These are phyloP conservation scores for Acanthamoeba lenticulata DNA, from an alignment of 208 protist genomes.

Conservation along the genomic window DNA sequence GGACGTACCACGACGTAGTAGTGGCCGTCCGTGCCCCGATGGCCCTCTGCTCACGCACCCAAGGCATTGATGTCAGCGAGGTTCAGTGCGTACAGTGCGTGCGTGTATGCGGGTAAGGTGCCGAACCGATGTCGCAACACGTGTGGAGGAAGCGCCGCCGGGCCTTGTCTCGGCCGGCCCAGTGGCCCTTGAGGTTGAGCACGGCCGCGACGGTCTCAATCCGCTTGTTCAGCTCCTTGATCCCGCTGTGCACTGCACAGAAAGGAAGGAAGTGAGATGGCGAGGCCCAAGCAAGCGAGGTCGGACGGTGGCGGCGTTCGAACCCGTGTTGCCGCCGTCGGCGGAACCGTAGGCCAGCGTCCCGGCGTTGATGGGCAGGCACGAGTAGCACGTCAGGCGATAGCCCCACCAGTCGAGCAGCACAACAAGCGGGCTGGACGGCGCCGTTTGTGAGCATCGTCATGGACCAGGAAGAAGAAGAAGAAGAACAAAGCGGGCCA, in stretches of 20 bases:
- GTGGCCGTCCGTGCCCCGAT: slow-evolving; percentile 18
- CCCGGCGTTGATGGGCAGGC: slow-evolving; percentile 1
- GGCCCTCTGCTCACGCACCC: slow-evolving; percentile 24
- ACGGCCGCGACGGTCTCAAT: neutral
- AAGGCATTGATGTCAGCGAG: neutral
- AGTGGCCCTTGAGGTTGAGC: slow-evolving; percentile 63
- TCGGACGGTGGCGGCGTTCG: neutral
- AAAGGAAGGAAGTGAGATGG: no score
- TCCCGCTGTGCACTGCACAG: neutral
- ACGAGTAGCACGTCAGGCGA: slow-evolving; percentile 42
- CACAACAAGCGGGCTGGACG: neutral
- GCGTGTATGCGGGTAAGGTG: neutral
- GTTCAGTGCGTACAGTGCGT: no score
- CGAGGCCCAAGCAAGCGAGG: neutral
- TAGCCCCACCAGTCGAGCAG: slow-evolving; percentile 53
- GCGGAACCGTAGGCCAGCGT: slow-evolving; percentile 48
- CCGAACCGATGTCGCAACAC: slow-evolving; percentile 45
- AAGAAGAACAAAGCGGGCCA: neutral
- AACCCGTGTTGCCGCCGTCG: slow-evolving; percentile 52
- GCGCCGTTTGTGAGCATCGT: neutral
- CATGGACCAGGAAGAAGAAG: neutral
- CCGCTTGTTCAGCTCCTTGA: slow-evolving; percentile 52
- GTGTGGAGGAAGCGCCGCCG: slow-evolving; percentile 8
- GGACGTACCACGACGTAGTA: slow-evolving; percentile 57
- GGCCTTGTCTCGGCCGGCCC: slow-evolving; percentile 22